These are phyloP conservation scores for Xylariaceae sp. DNA, from an alignment of 2,329 filamentous ascomycete genomes.

Conservation along the genomic window DNA sequence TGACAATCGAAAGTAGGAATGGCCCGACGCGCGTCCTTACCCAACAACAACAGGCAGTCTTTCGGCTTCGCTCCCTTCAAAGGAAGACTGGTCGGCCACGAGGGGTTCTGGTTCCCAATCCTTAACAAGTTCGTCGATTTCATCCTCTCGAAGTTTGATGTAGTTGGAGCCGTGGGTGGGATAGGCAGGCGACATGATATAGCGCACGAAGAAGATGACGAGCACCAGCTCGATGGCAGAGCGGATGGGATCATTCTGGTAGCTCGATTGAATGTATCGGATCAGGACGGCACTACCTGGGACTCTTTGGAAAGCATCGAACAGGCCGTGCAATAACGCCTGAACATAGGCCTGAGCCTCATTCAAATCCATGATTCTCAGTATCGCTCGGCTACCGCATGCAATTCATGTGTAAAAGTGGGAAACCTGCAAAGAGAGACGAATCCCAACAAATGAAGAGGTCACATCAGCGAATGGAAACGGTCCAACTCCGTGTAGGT, in stretches of 20 bases:
- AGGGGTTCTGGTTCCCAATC: slow-evolving; percentile 96
- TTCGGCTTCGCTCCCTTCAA: slow-evolving; percentile 79
- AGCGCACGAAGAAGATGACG: slow-evolving; percentile 91
- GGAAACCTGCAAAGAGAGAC: background rate
- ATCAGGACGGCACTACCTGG: slow-evolving; percentile 91
- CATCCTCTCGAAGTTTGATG: slow-evolving; percentile 85
- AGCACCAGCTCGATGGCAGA: slow-evolving; percentile 90
- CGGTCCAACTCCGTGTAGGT: too few species aligned
- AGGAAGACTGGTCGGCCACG: slow-evolving; percentile 63
- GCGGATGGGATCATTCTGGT: slow-evolving; percentile 93
- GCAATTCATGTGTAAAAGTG: slow-evolving; percentile 1
- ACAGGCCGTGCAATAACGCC: slow-evolving; percentile 47
- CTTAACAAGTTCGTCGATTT: slow-evolving; percentile 94
- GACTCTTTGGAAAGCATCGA: slow-evolving; percentile 74
- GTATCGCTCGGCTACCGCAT: slow-evolving; percentile 1
- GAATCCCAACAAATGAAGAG: background rate
- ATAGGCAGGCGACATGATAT: slow-evolving; percentile 86
- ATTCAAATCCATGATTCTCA: slow-evolving; percentile 54
- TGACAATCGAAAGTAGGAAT: background rate
- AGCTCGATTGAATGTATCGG: slow-evolving; percentile 93
- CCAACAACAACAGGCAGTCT: slow-evolving; percentile 83
- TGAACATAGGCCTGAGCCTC: slow-evolving; percentile 52
- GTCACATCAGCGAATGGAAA: background rate
- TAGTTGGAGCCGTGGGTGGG: slow-evolving; percentile 85
- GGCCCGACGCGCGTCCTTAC: slow-evolving; percentile 43